Percentiles rank a stretch among this genome's conserved stretches.
phyloP scores from a whole-genome alignment of 805 yeast genomes.

The Candida vaughaniae region DNA sequence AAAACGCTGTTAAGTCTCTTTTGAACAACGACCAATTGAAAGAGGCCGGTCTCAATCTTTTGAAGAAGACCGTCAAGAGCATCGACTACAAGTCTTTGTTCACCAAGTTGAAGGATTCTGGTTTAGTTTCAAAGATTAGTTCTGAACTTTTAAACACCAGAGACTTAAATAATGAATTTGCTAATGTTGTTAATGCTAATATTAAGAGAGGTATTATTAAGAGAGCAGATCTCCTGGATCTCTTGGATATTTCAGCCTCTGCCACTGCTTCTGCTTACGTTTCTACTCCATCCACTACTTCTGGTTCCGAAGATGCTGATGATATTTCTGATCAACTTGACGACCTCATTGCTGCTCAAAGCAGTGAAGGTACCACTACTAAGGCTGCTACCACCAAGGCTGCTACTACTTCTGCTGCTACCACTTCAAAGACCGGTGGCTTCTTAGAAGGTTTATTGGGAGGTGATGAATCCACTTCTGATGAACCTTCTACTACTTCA shows the following conservation, averaged over 20 bases:
- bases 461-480: slow-evolving; percentile 4
- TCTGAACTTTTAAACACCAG: slow-evolving; percentile 11
- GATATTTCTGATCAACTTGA: slow-evolving; percentile 1
- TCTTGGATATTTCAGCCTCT: background rate
- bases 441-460: slow-evolving; percentile 17
- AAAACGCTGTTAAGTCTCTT: slow-evolving; percentile 21
- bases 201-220: slow-evolving; percentile 14
- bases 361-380: background rate
- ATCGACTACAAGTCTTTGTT: slow-evolving; percentile 22
- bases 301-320: background rate
- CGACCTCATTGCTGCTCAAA: background rate
- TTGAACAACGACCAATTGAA: slow-evolving; percentile 20
- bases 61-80: slow-evolving; percentile 20
- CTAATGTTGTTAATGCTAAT: slow-evolving; percentile 13
- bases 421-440: slow-evolving; percentile 5
- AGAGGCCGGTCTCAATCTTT: slow-evolving; percentile 19
- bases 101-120: slow-evolving; percentile 26
- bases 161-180: slow-evolving; percentile 15
- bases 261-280: slow-evolving; percentile 3
- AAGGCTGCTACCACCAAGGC: background rate
- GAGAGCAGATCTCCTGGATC: slow-evolving; percentile 9
- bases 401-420: slow-evolving; percentile 3
- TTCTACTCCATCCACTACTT: slow-evolving; percentile 1
- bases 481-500: slow-evolving; percentile 10
- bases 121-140: slow-evolving; percentile 15